Base-by-base conservation (phyloP, 2,329 filamentous ascomycete genomes). In the Alternaria atra region DNA sequence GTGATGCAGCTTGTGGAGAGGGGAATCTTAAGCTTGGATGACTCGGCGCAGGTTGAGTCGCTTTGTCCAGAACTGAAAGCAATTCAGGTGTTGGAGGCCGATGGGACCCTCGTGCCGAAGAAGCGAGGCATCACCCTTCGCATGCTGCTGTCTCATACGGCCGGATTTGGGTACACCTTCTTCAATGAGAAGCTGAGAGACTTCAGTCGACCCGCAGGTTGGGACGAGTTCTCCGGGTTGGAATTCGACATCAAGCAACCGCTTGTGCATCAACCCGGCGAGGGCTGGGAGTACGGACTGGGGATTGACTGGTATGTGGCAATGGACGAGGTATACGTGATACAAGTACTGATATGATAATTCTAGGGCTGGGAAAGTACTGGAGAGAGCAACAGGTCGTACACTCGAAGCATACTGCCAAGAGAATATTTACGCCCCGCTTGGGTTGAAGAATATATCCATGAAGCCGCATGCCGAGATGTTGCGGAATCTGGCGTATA, bases 81-180 rank as follows among this genome's bases (percentile, higher is more conserved):
- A 4, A 35, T 43, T 29, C 15, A 47, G 27, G 35, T 51, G 30
- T 20, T 54, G 20, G 10, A 34, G 34, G 32, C 9, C 10, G 43
- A 50, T 39, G 34, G 57, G 29, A 27, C 29, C 5, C 52, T 60
- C 8, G 20, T 37, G 17, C 51, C 57, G 50, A 60, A 51, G 17
- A 25, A 27, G 44, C 34, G 29, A 48, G 57, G 35, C 48, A 52
- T 47, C 34, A 43, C 32, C 15, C 39, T 46, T 10, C 50, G 40
- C 55, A 29, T 58, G 40, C 42, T 35, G 20, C 55, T 47, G 27
- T 23, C 30, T 17, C 40, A 54, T 15, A 58, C 55, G 10, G 55
- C 48, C 25, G 55, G 39, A 25, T 42, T 58, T 47, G 55, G 27
- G 39, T 43, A 53, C 29, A 39, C 40, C 40, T 58, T 58, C 23